Conservation (phyloP, 352 stramenopile species). For the Globisporangium paddicum region DNA sequence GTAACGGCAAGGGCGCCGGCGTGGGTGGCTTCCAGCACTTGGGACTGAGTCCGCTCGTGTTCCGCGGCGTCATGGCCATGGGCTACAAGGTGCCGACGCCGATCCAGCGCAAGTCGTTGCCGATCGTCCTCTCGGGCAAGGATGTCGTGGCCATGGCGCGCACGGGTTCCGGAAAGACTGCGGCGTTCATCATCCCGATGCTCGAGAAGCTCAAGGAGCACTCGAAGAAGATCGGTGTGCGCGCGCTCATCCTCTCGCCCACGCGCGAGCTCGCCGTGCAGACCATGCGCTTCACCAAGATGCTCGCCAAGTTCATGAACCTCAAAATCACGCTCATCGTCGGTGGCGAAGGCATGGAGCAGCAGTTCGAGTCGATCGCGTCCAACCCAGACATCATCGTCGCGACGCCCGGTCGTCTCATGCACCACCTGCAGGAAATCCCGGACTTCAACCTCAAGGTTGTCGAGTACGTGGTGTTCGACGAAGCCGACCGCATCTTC, state of each 20-base stretch:
- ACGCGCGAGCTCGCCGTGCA: slow-evolving; percentile 98
- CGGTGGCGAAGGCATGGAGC: slow-evolving; percentile 97
- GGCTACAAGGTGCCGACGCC: slow-evolving; percentile 97
- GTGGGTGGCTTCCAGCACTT: slow-evolving; percentile 84
- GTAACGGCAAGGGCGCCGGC: slow-evolving; percentile 70
- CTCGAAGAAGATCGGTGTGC: slow-evolving; percentile 83
- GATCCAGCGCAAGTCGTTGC: slow-evolving; percentile 98
- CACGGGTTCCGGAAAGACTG: slow-evolving; percentile 97
- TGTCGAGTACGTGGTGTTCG: slow-evolving; percentile 95
- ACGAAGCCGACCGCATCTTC: slow-evolving; percentile 99
- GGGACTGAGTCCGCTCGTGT: slow-evolving; percentile 69
- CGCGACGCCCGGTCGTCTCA: slow-evolving; percentile 92
- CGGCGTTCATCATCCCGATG: slow-evolving; percentile 97
- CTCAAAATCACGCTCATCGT: slow-evolving; percentile 93
- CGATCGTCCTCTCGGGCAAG: slow-evolving; percentile 93
- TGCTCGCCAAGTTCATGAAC: slow-evolving; percentile 89
- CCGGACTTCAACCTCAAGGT: slow-evolving; percentile 91
- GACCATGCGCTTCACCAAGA: slow-evolving; percentile 90
- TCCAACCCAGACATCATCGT: slow-evolving; percentile 93
- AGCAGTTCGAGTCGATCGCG: slow-evolving; percentile 95
- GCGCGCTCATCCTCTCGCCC: slow-evolving; percentile 92
- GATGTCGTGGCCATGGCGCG: slow-evolving; percentile 98
- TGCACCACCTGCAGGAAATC: slow-evolving; percentile 93
- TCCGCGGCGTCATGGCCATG: slow-evolving; percentile 90
- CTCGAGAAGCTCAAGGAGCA: slow-evolving; percentile 96